These are phyloP conservation scores for Colletotrichum tropicale DNA, from an alignment of 2,329 filamentous ascomycete species.

Conservation along the genomic window DNA sequence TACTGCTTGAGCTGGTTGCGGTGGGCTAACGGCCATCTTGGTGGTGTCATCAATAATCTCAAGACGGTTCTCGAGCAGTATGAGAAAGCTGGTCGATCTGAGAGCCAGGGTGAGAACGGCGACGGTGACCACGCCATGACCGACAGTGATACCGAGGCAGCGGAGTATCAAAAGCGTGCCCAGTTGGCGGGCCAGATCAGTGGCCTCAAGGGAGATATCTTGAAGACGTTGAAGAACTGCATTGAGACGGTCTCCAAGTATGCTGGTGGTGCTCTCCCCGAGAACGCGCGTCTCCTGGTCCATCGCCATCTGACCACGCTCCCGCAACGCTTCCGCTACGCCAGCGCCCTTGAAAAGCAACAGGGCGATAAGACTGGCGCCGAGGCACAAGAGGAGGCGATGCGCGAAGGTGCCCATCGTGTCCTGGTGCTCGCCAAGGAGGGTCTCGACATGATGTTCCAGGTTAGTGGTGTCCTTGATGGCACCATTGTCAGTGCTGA, in stretches of 20 bases:
- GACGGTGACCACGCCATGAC: constrained; percentile 29
- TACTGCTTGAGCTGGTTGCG: constrained; percentile 83
- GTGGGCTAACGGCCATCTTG: constrained; percentile 82
- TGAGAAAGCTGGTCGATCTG: constrained; percentile 53
- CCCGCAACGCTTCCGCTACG: constrained; percentile 81
- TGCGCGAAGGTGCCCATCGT: constrained; percentile 68
- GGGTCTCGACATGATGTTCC: constrained; percentile 90
- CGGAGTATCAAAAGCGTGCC: constrained; percentile 41
- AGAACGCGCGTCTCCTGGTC: constrained; percentile 85
- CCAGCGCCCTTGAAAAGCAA: constrained; percentile 54
- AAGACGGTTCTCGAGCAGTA: constrained; percentile 82
- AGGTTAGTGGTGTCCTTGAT: constrained; percentile 86
- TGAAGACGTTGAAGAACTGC: constrained; percentile 80
- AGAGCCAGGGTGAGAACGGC: neutral
- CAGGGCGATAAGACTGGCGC: constrained; percentile 31
- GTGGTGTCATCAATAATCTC: constrained; percentile 74
- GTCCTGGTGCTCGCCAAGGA: constrained; percentile 88
- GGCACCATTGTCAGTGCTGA: constrained; percentile 91
- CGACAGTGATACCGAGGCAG: constrained; percentile 19
- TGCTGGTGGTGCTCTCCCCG: constrained; percentile 87
- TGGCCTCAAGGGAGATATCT: constrained; percentile 70
- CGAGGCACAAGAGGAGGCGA: constrained; percentile 41
- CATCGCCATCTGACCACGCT: constrained; percentile 83
- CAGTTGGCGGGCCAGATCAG: constrained; percentile 69
- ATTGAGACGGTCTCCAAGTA: constrained; percentile 88